A percentile compares a stretch with the other conserved stretches of the same genome.
These are phyloP conservation scores for Stentor roeselii DNA, from an alignment of 73 alveolate genomes.

Conservation along the genomic window DNA sequence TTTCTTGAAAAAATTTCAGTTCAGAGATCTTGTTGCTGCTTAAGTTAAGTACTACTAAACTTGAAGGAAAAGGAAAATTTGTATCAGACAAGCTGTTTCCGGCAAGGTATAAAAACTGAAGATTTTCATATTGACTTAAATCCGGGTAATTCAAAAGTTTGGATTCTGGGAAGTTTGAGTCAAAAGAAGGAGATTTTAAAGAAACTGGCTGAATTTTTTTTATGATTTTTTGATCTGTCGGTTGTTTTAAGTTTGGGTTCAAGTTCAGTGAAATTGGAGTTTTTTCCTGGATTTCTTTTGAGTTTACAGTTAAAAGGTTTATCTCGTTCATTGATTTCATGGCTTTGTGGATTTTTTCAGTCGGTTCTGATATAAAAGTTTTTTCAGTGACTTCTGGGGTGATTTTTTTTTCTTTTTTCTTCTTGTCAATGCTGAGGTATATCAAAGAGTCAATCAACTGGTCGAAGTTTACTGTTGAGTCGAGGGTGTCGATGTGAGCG, in stretches of 20 bases:
- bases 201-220: not conserved
- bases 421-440: not conserved
- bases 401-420: not conserved
- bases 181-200: not conserved
- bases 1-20: not conserved
- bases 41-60: not conserved
- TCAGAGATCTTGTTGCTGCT: not conserved
- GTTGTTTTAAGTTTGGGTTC: not conserved
- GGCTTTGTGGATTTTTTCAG: no score
- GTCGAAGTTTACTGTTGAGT: not conserved
- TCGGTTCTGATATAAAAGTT: no score
- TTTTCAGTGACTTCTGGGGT: no score
- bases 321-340: no score
- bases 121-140: not conserved
- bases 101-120: not conserved
- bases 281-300: no score
- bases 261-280: not conserved
- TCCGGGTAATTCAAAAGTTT: not conserved
- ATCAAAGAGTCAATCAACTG: not conserved
- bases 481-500: not conserved
- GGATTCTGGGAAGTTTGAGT: not conserved
- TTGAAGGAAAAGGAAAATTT: not conserved
- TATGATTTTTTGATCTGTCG: not conserved
- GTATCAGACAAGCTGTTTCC: not conserved
- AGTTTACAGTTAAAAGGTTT: no score